These are phyloP conservation scores for Cercis canadensis DNA, from an alignment of 306 rosid genomes.

Conservation along the genomic window DNA sequence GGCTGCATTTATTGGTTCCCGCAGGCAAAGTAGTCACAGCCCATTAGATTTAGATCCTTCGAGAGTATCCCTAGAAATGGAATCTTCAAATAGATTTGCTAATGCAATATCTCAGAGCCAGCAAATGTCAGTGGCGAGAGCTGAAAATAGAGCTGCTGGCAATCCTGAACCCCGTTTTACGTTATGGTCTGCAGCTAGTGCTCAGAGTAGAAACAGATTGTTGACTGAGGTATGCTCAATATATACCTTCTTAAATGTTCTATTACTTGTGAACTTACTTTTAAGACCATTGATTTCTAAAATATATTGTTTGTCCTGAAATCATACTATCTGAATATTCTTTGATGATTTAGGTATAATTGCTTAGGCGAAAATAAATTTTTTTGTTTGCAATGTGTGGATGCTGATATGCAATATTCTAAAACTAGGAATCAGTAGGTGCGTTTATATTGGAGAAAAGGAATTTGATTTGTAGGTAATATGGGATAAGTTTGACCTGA, in stretches of 20 bases:
- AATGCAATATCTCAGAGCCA: background rate
- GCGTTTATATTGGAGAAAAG: too few relatives aligned
- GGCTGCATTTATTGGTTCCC: background rate
- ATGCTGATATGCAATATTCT: background rate
- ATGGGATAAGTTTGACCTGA: background rate
- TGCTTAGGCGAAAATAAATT: background rate
- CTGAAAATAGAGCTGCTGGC: conserved; percentile 1
- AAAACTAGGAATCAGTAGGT: background rate
- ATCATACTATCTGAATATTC: background rate
- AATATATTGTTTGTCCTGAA: background rate
- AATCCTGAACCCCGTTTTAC: background rate
- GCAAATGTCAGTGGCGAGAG: background rate
- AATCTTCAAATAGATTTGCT: background rate
- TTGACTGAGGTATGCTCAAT: conserved; percentile 18
- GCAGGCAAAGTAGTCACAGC: background rate
- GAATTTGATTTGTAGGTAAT: background rate
- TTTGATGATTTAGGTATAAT: background rate
- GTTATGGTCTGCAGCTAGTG: background rate
- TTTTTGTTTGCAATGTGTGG: conserved; percentile 1
- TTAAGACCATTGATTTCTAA: background rate
- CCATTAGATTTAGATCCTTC: conserved; percentile 3
- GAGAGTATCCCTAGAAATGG: background rate
- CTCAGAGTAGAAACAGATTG: background rate
- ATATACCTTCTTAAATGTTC: background rate
- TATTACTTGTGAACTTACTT: background rate